A percentile compares a stretch with the other conserved stretches of the same genome.
phyloP scores from a whole-genome alignment of 345 rosid genomes.

The Fremontodendron californicum region DNA sequence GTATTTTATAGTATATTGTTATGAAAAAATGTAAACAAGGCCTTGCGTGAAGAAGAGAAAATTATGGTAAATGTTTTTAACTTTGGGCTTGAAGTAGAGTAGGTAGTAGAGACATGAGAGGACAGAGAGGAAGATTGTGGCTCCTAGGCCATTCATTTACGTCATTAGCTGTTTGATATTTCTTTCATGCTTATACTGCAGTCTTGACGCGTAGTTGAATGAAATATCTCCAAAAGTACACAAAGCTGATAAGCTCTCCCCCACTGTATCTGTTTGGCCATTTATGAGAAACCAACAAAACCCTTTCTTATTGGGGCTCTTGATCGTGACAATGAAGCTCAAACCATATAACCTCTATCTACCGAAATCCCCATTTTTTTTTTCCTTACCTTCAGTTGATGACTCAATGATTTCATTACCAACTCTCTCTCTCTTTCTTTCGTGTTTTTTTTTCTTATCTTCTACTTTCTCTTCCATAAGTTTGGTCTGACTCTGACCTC shows the following conservation, averaged over 20 bases:
- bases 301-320: constrained; percentile 8
- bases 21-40: neutral
- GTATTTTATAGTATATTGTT: neutral
- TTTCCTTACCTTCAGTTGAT: neutral
- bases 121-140: neutral
- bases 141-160: constrained; percentile 17
- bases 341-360: neutral
- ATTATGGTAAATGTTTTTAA: neutral
- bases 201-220: constrained; percentile 20
- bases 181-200: constrained; percentile 16
- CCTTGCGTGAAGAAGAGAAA: neutral
- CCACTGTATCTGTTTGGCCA: constrained; percentile 34
- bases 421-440: constrained; percentile 2
- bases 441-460: neutral
- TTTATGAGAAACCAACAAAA: constrained; percentile 42
- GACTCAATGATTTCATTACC: neutral
- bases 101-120: neutral
- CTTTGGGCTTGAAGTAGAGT: neutral
- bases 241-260: constrained; percentile 18
- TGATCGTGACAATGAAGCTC: constrained; percentile 22
- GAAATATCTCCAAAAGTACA: constrained; percentile 28
- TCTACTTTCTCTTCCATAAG: neutral
- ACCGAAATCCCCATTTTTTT: neutral
- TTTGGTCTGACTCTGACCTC: constrained; percentile 11
- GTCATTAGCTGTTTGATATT: neutral